Conservation (phyloP, 2,329 filamentous ascomycete genomes). For the Colletotrichum sp. region DNA sequence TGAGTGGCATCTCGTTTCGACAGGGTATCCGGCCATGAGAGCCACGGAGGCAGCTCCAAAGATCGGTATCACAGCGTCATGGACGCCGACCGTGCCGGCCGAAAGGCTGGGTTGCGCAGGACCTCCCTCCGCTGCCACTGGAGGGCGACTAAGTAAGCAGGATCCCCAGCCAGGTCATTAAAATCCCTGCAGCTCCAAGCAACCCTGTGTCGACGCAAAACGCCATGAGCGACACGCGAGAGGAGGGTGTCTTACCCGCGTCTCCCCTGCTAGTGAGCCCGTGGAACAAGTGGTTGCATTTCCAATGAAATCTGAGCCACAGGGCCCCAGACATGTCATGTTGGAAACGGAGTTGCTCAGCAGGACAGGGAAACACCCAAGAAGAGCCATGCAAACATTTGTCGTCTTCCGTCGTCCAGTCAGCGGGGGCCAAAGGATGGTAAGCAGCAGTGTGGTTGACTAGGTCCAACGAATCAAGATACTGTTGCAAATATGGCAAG, state of each 20-base stretch:
- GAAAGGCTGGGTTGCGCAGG: neutral
- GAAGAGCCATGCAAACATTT: neutral
- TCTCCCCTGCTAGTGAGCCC: conserved; percentile 7
- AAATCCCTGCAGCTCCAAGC: conserved; percentile 8
- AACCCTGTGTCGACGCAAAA: conserved; percentile 3
- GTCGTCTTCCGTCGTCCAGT: neutral
- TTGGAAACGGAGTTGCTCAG: conserved; percentile 9
- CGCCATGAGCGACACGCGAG: conserved; percentile 2
- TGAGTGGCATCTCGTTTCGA: conserved; percentile 16
- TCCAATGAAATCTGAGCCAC: neutral
- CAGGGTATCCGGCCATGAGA: conserved; percentile 5
- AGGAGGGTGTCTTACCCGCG: conserved; percentile 10
- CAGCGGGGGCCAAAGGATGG: neutral
- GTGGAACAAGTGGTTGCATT: conserved; percentile 9
- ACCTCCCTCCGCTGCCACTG: neutral
- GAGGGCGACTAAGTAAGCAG: neutral
- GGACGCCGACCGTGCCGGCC: conserved; percentile 16
- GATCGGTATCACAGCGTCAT: conserved; percentile 16
- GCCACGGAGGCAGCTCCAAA: neutral
- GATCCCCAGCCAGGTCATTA: conserved; percentile 13
- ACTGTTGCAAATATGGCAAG: neutral
- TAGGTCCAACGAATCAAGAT: neutral
- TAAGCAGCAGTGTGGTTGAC: conserved; percentile 1
- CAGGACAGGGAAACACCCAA: neutral
- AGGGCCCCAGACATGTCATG: neutral